Evolutionary conservation across 1,284 basidiomycete genomes (phyloP).

Genomic region (Trichosporon sp.): DNA sequence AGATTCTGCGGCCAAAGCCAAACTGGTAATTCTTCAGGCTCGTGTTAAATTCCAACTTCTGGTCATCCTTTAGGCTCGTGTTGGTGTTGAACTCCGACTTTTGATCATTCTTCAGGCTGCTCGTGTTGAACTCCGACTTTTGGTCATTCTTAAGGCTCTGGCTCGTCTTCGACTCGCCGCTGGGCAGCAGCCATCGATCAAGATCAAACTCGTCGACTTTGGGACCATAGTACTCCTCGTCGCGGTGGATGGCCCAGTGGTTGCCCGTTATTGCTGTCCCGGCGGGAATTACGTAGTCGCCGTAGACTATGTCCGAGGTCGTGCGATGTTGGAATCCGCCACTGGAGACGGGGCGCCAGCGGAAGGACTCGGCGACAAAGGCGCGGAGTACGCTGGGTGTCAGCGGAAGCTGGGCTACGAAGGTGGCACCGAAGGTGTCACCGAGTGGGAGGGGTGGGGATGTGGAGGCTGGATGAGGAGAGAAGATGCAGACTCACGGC

Average conservation of each 20-base stretch:
- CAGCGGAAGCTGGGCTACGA: neutral
- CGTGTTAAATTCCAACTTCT: conserved; percentile 14
- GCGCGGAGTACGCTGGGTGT: conserved; percentile 11
- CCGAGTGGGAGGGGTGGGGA: too few relatives aligned
- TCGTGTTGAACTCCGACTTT: too few relatives aligned
- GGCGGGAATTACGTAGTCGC: conserved; percentile 4
- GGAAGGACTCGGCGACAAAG: conserved; percentile 16
- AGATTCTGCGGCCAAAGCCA: conserved; percentile 35
- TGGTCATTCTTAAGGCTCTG: too few relatives aligned
- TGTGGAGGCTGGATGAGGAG: too few relatives aligned
- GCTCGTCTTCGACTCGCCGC: too few relatives aligned
- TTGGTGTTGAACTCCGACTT: too few relatives aligned
- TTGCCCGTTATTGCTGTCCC: conserved; percentile 11
- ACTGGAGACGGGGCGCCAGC: conserved; percentile 20
- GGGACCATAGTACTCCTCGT: conserved; percentile 23
- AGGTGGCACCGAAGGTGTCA: neutral
- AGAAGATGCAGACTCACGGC: too few relatives aligned
- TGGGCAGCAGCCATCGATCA: conserved; percentile 26
- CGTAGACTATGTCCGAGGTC: conserved; percentile 5
- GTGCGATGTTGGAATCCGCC: conserved; percentile 21
- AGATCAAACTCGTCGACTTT: conserved; percentile 25
- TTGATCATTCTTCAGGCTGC: too few relatives aligned
- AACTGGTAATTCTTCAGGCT: conserved; percentile 24
- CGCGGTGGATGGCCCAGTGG: conserved; percentile 26
- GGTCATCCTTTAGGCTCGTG: too few relatives aligned